Conservation (phyloP, 169 alveolate genomes). For the Cyclospora cayetanensis region DNA sequence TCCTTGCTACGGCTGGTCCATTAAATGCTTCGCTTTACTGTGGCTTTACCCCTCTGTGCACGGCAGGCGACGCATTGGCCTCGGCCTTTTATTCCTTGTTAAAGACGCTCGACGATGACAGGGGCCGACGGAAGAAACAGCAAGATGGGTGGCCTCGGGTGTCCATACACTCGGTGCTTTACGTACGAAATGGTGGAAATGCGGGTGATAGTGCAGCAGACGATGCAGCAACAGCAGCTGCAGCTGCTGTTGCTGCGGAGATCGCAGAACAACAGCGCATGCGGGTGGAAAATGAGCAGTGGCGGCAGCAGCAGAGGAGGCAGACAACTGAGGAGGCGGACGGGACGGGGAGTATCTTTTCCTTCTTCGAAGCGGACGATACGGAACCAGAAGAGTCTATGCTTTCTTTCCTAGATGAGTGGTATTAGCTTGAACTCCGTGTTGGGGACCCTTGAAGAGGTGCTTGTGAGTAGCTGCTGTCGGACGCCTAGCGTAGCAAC, state of each 20-base stretch:
- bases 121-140: neutral
- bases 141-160: neutral
- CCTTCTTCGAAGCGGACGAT: neutral
- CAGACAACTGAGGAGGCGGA: neutral
- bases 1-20: neutral
- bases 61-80: neutral
- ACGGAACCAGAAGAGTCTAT: neutral
- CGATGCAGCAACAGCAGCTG: constrained; percentile 13
- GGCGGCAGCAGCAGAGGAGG: neutral
- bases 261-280: neutral
- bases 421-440: too few species aligned
- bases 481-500: too few species aligned
- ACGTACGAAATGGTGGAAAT: neutral
- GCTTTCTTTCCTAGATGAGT: neutral
- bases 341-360: neutral
- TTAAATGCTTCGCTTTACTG: neutral
- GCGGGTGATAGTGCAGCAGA: neutral
- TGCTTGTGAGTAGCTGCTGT: too few species aligned
- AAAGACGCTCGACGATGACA: constrained; percentile 9
- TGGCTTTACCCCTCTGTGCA: neutral
- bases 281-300: neutral
- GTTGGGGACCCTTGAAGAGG: too few species aligned
- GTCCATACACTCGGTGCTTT: constrained; percentile 5
- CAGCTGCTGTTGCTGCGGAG: constrained; percentile 27
- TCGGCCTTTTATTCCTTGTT: neutral